Percentiles rank a stretch among this genome's conserved stretches.
Conservation (phyloP, 164 flowering plant species). For the Echeveria elegans region DNA sequence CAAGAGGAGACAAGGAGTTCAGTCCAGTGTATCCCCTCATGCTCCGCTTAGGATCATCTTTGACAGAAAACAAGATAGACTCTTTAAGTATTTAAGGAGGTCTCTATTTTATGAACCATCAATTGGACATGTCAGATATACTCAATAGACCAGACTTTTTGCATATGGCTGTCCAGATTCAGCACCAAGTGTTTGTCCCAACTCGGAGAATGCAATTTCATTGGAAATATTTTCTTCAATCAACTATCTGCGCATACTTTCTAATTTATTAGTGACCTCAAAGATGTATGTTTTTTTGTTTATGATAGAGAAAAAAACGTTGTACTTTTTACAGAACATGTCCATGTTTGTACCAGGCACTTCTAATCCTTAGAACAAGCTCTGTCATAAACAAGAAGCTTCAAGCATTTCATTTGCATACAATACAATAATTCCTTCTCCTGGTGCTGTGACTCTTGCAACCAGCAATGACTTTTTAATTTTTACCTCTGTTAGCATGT, state of each 20-base stretch:
- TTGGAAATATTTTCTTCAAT: background rate
- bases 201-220: background rate
- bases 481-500: background rate
- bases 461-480: background rate
- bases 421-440: no score
- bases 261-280: background rate
- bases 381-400: background rate
- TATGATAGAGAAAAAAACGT: background rate
- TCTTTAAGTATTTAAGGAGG: background rate
- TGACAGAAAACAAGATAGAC: constrained; percentile 30
- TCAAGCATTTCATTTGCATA: background rate
- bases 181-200: background rate
- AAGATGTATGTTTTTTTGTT: background rate
- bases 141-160: background rate
- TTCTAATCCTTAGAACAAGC: background rate
- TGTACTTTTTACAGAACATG: background rate
- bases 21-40: constrained; percentile 87
- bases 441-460: background rate
- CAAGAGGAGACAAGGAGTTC: constrained; percentile 94
- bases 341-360: background rate
- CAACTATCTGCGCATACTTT: background rate
- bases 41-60: constrained; percentile 66
- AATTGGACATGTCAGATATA: background rate
- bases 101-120: background rate
- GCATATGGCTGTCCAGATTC: background rate